These are phyloP conservation scores for Agrocybe praecox DNA, from an alignment of 768 basidiomycete genomes.

Conservation along the genomic window DNA sequence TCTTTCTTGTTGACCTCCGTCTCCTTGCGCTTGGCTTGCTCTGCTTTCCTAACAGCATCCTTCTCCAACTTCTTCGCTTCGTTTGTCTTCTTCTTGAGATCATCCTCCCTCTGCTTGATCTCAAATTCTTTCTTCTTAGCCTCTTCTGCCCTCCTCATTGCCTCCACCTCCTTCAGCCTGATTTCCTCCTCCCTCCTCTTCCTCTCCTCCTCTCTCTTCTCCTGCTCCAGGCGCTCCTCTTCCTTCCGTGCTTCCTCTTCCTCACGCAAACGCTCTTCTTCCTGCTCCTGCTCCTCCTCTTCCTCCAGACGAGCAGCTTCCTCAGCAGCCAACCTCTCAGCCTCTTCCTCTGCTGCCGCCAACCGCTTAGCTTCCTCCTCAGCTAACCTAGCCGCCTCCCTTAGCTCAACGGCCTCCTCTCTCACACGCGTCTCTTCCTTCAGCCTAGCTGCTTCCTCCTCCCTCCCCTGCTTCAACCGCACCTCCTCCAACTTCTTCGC, in stretches of 20 bases:
- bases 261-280: conserved; percentile 15
- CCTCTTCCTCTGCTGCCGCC: conserved; percentile 14
- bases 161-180: conserved; percentile 21
- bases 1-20: conserved; percentile 28
- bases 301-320: conserved; percentile 20
- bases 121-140: conserved; percentile 23
- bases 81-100: conserved; percentile 23
- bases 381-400: conserved; percentile 16
- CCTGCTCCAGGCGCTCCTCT: conserved; percentile 17
- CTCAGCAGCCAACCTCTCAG: conserved; percentile 13
- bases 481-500: background rate
- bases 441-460: conserved; percentile 1
- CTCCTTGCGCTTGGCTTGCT: conserved; percentile 27
- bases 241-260: conserved; percentile 18
- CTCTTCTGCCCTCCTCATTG: conserved; percentile 27
- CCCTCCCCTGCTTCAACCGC: background rate
- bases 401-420: conserved; percentile 5
- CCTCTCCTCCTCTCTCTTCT: conserved; percentile 16
- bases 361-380: conserved; percentile 17
- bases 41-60: conserved; percentile 23
- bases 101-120: conserved; percentile 23
- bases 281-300: no score
- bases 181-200: conserved; percentile 26
- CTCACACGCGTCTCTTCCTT: conserved; percentile 19
- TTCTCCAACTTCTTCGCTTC: conserved; percentile 27